Conservation (phyloP, 2,329 filamentous ascomycete species). For the Venturia effusa region DNA sequence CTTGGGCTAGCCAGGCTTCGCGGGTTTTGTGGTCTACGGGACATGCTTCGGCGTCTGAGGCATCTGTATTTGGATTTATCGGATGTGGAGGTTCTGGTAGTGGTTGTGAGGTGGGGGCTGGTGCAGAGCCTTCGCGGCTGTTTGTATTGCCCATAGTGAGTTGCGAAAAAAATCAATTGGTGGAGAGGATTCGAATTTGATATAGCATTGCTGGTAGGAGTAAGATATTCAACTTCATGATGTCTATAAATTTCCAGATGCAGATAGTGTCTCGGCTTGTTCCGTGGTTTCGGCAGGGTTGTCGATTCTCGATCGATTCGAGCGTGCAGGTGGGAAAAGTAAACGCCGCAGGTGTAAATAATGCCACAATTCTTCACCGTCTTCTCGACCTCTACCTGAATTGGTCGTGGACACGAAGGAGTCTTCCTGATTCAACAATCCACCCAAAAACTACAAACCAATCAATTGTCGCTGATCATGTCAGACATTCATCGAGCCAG, state of each 20-base stretch:
- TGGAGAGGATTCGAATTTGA: background rate
- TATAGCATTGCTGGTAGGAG: background rate
- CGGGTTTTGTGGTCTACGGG: slow-evolving; percentile 87
- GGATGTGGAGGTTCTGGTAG: background rate
- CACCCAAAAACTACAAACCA: background rate
- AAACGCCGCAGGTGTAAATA: background rate
- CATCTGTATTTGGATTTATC: slow-evolving; percentile 9
- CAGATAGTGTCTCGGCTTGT: background rate
- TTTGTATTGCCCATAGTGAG: background rate
- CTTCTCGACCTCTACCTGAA: background rate
- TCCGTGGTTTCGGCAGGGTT: background rate
- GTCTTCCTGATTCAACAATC: background rate
- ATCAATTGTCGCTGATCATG: background rate
- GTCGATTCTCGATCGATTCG: background rate
- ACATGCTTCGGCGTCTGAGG: slow-evolving; percentile 43
- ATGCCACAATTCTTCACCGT: background rate
- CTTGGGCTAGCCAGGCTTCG: slow-evolving; percentile 72
- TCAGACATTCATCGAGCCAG: slow-evolving; percentile 68
- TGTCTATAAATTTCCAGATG: background rate
- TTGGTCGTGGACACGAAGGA: background rate
- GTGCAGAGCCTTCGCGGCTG: background rate
- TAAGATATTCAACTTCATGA: background rate
- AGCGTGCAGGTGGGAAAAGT: background rate
- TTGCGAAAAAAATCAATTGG: no score
- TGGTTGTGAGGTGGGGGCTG: background rate